These are phyloP conservation scores for Candida sphagnicola DNA, from an alignment of 805 yeast genomes.

Conservation along the genomic window DNA sequence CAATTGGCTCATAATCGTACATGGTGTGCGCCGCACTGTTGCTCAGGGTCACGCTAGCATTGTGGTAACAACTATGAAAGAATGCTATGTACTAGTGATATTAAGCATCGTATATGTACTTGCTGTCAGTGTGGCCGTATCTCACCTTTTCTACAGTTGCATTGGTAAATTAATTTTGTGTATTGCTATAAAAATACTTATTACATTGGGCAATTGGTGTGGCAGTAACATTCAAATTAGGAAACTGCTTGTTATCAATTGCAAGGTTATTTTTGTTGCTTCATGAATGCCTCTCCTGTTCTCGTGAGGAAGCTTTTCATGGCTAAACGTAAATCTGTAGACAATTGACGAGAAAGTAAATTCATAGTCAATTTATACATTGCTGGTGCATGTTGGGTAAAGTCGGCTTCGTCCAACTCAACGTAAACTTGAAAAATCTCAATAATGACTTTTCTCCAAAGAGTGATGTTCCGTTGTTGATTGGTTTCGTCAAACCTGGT, in stretches of 20 bases:
- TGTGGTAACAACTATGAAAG: too few species aligned
- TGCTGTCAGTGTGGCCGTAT: too few species aligned
- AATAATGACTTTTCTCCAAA: constrained; percentile 91
- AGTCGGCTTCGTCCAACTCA: constrained; percentile 72
- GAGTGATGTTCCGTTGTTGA: constrained; percentile 70
- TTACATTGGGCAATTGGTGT: too few species aligned
- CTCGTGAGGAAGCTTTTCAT: constrained; percentile 55
- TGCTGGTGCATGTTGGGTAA: constrained; percentile 51
- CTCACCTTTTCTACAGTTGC: too few species aligned
- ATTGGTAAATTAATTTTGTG: too few species aligned
- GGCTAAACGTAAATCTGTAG: constrained; percentile 58
- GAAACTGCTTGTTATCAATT: neutral
- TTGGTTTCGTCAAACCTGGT: constrained; percentile 71
- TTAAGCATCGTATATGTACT: too few species aligned
- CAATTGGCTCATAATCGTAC: too few species aligned
- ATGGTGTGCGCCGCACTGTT: too few species aligned
- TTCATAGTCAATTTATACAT: constrained; percentile 58
- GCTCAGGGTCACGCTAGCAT: too few species aligned
- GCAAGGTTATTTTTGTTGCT: constrained; percentile 5
- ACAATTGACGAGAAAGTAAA: constrained; percentile 57
- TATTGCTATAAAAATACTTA: too few species aligned
- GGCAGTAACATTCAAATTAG: neutral
- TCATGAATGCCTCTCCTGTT: constrained; percentile 41
- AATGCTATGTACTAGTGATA: too few species aligned
- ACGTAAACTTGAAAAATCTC: constrained; percentile 81